Percentiles rank a stretch among this genome's conserved stretches.
phyloP scores from a whole-genome alignment of 225 moss, liverwort and hornwort genomes.

The Physcomitrium patens region DNA sequence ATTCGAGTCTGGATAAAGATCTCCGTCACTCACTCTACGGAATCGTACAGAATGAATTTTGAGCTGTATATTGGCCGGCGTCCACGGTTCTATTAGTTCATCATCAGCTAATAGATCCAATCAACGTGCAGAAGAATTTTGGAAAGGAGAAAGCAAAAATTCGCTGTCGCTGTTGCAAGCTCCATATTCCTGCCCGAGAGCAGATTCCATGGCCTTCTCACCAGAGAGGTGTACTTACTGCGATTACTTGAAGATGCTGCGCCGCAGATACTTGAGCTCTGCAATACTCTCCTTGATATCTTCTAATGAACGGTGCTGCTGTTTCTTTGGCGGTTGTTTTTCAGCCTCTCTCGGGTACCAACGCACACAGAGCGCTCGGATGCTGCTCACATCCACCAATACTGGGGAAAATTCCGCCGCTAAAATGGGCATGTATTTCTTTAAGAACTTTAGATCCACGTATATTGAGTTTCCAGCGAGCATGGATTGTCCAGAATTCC shows the following conservation, averaged over 20 bases:
- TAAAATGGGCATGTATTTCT: constrained; percentile 90
- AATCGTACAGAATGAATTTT: constrained; percentile 23
- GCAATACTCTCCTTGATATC: constrained; percentile 95
- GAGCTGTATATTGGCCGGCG: constrained; percentile 18
- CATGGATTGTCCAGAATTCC: constrained; percentile 56
- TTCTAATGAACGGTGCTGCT: constrained; percentile 82
- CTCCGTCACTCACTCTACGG: constrained; percentile 17
- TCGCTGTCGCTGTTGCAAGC: constrained; percentile 6
- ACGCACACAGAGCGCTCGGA: constrained; percentile 83
- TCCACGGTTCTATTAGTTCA: constrained; percentile 9
- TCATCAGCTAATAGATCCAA: too few relatives aligned
- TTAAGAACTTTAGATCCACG: constrained; percentile 81
- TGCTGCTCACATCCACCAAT: constrained; percentile 89
- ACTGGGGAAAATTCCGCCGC: constrained; percentile 87
- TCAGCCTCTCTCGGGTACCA: constrained; percentile 90
- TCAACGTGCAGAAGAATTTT: not conserved
- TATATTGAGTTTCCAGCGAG: constrained; percentile 92
- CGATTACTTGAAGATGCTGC: constrained; percentile 73
- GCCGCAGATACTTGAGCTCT: constrained; percentile 78
- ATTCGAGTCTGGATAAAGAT: constrained; percentile 3
- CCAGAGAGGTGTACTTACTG: constrained; percentile 20
- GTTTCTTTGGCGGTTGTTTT: constrained; percentile 77
- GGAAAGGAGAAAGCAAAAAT: not conserved
- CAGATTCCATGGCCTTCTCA: constrained; percentile 1
- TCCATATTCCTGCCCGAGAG: not conserved